Percentiles rank a stretch among this genome's conserved stretches.
Conservation (phyloP, 108 stramenopile species). For the Nitzschia sp. region DNA sequence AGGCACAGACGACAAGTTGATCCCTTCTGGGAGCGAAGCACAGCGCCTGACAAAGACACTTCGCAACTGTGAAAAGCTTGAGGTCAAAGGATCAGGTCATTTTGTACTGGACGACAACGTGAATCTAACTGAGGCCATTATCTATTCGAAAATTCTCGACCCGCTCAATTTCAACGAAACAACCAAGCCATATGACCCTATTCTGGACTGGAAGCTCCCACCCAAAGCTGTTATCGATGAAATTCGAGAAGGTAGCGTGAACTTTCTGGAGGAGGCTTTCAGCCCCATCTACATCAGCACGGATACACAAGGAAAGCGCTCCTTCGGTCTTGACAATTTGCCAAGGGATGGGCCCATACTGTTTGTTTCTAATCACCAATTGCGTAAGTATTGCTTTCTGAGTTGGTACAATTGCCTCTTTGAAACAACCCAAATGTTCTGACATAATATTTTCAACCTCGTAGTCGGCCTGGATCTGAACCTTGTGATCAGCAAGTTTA, state of each 20-base stretch:
- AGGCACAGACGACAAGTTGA: slow-evolving; percentile 75
- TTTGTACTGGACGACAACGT: slow-evolving; percentile 76
- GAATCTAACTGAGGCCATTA: slow-evolving; percentile 84
- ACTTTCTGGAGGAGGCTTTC: slow-evolving; percentile 51
- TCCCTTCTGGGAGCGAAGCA: slow-evolving; percentile 70
- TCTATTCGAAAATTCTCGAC: slow-evolving; percentile 71
- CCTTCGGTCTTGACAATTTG: slow-evolving; percentile 59
- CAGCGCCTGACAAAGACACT: slow-evolving; percentile 56
- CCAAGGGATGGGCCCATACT: slow-evolving; percentile 68
- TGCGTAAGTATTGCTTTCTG: slow-evolving; percentile 40
- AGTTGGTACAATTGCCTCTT: neutral
- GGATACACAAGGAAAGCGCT: slow-evolving; percentile 56
- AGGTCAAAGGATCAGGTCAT: slow-evolving; percentile 66
- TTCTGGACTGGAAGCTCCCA: slow-evolving; percentile 76
- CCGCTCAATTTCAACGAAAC: slow-evolving; percentile 45
- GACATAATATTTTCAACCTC: too few species aligned
- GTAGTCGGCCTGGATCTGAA: slow-evolving; percentile 64
- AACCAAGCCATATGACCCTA: slow-evolving; percentile 60
- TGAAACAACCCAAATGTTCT: neutral
- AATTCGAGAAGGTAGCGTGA: slow-evolving; percentile 49
- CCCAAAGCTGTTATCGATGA: slow-evolving; percentile 49
- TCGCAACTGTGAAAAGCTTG: slow-evolving; percentile 61
- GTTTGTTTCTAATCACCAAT: slow-evolving; percentile 92
- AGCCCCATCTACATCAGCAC: slow-evolving; percentile 88
- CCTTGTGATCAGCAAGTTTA: slow-evolving; percentile 65